Conservation (phyloP, 1,284 basidiomycete species). For the Pseudozyma sp. region DNA sequence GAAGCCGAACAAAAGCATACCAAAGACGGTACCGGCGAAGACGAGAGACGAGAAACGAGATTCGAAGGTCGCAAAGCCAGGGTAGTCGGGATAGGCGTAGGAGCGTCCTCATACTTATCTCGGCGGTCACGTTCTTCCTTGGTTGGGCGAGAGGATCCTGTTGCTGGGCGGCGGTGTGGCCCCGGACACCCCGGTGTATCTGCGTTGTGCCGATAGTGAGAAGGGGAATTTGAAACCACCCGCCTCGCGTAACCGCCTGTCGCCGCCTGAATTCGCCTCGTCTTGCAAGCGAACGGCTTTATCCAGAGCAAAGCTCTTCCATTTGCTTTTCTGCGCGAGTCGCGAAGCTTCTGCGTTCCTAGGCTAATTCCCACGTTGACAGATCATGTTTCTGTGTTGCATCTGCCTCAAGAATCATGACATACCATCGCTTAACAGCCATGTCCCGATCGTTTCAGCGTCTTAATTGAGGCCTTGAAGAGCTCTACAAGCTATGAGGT, state of each 20-base stretch:
- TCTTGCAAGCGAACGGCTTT: background rate
- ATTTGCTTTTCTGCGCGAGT: constrained; percentile 2
- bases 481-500: background rate
- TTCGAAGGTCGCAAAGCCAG: constrained; percentile 35
- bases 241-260: constrained; percentile 2
- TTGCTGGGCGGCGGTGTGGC: no score
- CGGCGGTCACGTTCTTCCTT: constrained; percentile 10
- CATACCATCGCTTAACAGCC: no score
- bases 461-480: background rate
- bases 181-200: background rate
- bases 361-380: constrained; percentile 39
- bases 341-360: constrained; percentile 11
- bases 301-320: no score
- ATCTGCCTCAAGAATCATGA: background rate
- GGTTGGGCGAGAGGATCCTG: background rate
- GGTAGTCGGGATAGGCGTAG: constrained; percentile 39
- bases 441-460: no score
- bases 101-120: background rate
- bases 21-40: constrained; percentile 76
- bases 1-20: constrained; percentile 70
- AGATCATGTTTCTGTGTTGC: background rate
- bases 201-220: constrained; percentile 1
- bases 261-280: no score
- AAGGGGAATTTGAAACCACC: constrained; percentile 7
- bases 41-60: constrained; percentile 59